Evolutionary conservation across 148 eudicot genomes (phyloP), one percentile per base, ranked within the genome.

Genomic region (Amaranthus palmeri): DNA sequence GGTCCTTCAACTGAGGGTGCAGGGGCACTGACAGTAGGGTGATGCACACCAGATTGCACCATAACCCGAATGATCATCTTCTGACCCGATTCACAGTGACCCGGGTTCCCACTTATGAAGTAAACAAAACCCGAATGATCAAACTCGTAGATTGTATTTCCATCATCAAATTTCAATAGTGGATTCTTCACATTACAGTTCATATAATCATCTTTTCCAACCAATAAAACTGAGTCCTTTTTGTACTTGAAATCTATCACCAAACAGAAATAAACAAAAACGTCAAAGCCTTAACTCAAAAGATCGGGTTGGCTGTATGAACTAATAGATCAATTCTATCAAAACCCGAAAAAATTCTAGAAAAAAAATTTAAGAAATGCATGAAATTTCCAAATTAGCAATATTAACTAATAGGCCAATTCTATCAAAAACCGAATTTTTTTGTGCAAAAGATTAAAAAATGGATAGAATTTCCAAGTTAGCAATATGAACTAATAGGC

Each of bases 81-180:
- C 73, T 92, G 96, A 25, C 96, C 92, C 2, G 79, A 71, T 46
- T 73, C 68, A 74, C 96, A 89, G 83, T 86, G 87, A 1, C 71
- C 84, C 25, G 83, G 78, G 57, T 76, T 74, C 51, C 95, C 97
- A 58, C 92, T 90, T 53, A 89, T 86, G 85, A 92, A 92, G 72
- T 81, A 88, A 77, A 82, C 85, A 78, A 81, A 88, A 10, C 92
- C 97, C 3, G 78, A 75, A 18, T 72, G 87, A 67, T 85, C 77
- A 2, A 92, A 82, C 80, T 76, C 44, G 47, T 85, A 84, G 17
- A 80, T 79, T 0, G 96, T 86, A 73, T 76, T 71, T n/a, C 91
- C 97, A 50, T 85, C 85, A 6, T 81, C 81, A n/a, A 79, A 90
- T 74, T 77, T 83, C 46, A 78, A 68, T 63, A 84, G 72, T 9